phyloP scores from a whole-genome alignment of 2,329 filamentous ascomycete species.

The Penicillium sp. region DNA sequence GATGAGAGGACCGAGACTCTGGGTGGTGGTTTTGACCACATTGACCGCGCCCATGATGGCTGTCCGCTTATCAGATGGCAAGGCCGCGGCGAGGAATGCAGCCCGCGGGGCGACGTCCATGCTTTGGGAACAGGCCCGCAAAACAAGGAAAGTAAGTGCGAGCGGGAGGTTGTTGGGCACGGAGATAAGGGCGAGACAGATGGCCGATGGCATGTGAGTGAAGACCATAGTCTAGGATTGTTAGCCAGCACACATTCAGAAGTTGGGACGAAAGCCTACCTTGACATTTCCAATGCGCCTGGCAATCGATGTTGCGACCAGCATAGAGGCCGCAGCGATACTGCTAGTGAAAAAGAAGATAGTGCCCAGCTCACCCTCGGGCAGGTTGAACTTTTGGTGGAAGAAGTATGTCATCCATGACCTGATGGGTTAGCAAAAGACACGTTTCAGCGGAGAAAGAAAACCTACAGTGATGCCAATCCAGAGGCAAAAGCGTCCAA shows the following conservation, averaged over 20 bases:
- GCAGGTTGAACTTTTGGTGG: slow-evolving; percentile 54
- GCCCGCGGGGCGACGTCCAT: slow-evolving; percentile 72
- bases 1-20: slow-evolving; percentile 62
- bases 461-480: slow-evolving; percentile 61
- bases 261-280: slow-evolving; percentile 21
- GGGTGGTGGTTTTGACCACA: slow-evolving; percentile 64
- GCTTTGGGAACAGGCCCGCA: slow-evolving; percentile 61
- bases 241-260: neutral
- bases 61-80: slow-evolving; percentile 66
- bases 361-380: slow-evolving; percentile 54
- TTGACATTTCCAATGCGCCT: slow-evolving; percentile 59
- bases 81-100: slow-evolving; percentile 66
- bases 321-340: slow-evolving; percentile 44
- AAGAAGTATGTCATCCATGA: slow-evolving; percentile 59
- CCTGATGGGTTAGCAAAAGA: slow-evolving; percentile 25
- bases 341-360: slow-evolving; percentile 53
- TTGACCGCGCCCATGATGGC: slow-evolving; percentile 71
- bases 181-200: slow-evolving; percentile 65
- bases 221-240: slow-evolving; percentile 67
- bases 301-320: slow-evolving; percentile 62
- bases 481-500: slow-evolving; percentile 71
- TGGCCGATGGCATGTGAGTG: slow-evolving; percentile 67
- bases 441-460: slow-evolving; percentile 28
- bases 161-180: slow-evolving; percentile 54
- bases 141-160: slow-evolving; percentile 60